Evolutionary conservation across 108 stramenopile genomes (phyloP), one percentile per base, ranked within the genome.

Genomic region (Skeletonema potamos): DNA sequence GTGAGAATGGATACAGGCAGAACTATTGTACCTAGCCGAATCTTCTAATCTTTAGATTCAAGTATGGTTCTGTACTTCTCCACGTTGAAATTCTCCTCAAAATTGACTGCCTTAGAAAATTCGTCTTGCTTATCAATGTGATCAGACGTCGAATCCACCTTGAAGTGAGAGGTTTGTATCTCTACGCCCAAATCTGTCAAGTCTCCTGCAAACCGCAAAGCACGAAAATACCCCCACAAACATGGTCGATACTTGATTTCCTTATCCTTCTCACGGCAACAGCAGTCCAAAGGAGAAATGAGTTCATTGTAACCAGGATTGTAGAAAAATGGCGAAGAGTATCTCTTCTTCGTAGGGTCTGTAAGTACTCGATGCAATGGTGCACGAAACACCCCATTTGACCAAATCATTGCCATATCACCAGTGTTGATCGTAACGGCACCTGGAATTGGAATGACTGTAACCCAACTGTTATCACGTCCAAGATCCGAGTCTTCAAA

Each of bases 391-490:
- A 72, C 58, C 13, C 91, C 94, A 73, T 97, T 96, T 10, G 92
- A 92, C 94, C 97, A 97, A 28, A 96, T 86, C 77, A 90, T 86
- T 41, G 88, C 90, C 94, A 96, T 95, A 66, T 96, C 97, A 6
- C 95, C 97, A 28, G 94, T 95, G 65, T 97, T 97, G 54, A 97
- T 96, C 15, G 94, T 96, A n/a, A 97, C 77, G 13, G 95, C 76
- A 11, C 86, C 89, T 15, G 87, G 82, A 27, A 82, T 82, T 6
- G 97, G 97, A 22, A 84, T 76, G 8, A 96, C 86, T 4, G 90
- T 86, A 11, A 89, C 58, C 94, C 94, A 96, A 34, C 55, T 43
- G 39, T 71, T 41, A 22, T 72, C 62, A 27, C 33, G 70, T 17
- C 37, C 73, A 26, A 63, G 27, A 34, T 70, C 79, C 8, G 82